Base-by-base conservation (phyloP, 2,329 filamentous ascomycete species). In the Hymenotorrendiella dingleyae region DNA sequence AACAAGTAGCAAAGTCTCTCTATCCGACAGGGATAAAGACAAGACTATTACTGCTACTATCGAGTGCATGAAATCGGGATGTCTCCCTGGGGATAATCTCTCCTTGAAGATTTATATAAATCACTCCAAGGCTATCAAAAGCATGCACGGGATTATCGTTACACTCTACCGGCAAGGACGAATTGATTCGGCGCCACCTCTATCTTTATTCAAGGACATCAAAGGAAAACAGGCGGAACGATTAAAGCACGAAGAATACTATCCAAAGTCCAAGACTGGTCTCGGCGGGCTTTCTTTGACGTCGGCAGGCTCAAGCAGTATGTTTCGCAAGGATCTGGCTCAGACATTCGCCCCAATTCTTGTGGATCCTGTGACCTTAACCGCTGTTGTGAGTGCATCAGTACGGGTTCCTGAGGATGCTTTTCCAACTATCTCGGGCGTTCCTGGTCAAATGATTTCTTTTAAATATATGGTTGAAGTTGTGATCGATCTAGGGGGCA, bases 381-480 rank as follows among this genome's bases (percentile, higher is more conserved):
- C 81, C 16, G 81, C 89, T 1, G 83, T 84, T 34, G 79, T 97
- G 30, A 93, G 83, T 12, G 84, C 89, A 4, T 84, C 85, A 3
- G 79, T 98, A 12, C 81, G 87, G 53, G 78, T 97, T 3, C 93
- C 93, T 0, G 88, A 94, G 50, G 87, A 95, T 57, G 81, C 82
- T 0, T 97, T 97, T 54, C 91, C 93, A 0, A 95, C 90, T 2
- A 97, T 97, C 49, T 81, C 80, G 21, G 83, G 82, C 42, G 88
- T 96, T 0, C 93, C 93, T 0, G 89, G 91, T 3, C 83, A 86
- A 24, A 93, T 97, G 82, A 93, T 98, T 52, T 89, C 83, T 55
- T 97, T 98, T 69, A 87, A 84, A 54, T 97, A 98, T 59, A 86
- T 90, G 53, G 76, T 96, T 16, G 93, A 98, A 63, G 86, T 96